Base-by-base conservation (phyloP, 2,329 filamentous ascomycete genomes). In the Byssochlamys sp. region DNA sequence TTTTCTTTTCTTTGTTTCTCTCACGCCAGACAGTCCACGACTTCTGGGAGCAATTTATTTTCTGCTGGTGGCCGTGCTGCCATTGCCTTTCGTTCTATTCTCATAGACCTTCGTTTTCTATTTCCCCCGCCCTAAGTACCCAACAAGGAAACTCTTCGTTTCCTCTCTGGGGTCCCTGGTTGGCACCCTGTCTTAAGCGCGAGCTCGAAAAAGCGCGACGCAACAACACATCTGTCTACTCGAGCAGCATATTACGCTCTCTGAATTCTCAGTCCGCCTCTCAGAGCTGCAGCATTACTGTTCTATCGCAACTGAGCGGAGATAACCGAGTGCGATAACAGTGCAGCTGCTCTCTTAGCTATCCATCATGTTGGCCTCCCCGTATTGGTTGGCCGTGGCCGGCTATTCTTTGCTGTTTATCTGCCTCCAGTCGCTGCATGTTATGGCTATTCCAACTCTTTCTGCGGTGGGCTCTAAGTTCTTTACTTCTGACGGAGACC, bases 391-490 rank as follows among this genome's bases (percentile, higher is more conserved):
- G 33, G 50, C 31, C 27, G 24, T 52, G 14, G 39, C 52, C 50
- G 55, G 61, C 10, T 57, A 58, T 39, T 61, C 63, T 26, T 59
- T 68, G 60, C 60, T 72, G 56, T 56, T 71, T 55, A 63, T 66
- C 29, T 61, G 63, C 56, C 59, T 71, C 49, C 65, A 68, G 53
- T 61, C 60, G 33, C 59, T 65, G 66, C 57, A 65, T 11, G 68
- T 67, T 53, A 60, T 62, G 49, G 78, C 81, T 29, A 75, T 84
- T 53, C 75, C 81, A 35, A 81, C 80, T 56, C 81, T 86, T 61
- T 77, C 77, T n/a, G 74, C 75, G 49, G 82, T 86, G 56, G 90
- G 90, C 54, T 85, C 86, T 76, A 95, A 95, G 75, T 90, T 95
- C 78, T 95, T 95, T 77, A 85, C 84, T 64, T 84, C 83, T 66